These are phyloP conservation scores for Ophiocordyceps sinensis DNA, from an alignment of 2,329 filamentous ascomycete genomes.

Conservation along the genomic window DNA sequence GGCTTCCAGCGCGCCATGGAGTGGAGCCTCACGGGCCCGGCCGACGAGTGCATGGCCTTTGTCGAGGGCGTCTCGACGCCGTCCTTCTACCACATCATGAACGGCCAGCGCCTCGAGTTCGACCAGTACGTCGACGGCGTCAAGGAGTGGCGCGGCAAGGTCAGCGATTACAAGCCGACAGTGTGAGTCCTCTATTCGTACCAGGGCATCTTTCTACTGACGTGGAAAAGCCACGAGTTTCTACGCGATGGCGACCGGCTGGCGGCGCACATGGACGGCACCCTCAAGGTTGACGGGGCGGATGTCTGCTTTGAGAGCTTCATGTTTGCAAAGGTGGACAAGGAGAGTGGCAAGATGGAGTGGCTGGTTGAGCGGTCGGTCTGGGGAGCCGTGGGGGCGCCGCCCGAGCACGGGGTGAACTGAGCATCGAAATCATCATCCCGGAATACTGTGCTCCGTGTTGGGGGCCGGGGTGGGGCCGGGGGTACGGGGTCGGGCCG, in stretches of 20 bases:
- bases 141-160: background rate
- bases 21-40: background rate
- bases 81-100: background rate
- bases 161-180: background rate
- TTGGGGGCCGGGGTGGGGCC: too few relatives aligned
- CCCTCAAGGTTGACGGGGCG: background rate
- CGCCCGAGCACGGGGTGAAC: background rate
- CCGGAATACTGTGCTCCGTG: too few relatives aligned
- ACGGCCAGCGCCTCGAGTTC: background rate
- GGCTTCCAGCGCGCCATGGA: background rate
- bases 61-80: background rate
- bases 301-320: background rate
- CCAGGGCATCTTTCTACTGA: background rate
- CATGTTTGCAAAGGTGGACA: background rate
- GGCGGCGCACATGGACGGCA: background rate
- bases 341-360: background rate
- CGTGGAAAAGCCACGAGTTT: background rate
- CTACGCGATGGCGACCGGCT: background rate
- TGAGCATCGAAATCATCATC: too few relatives aligned
- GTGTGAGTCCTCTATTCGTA: too few relatives aligned
- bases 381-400: background rate
- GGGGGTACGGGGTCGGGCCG: too few relatives aligned
- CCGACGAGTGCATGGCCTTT: background rate
- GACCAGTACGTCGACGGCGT: background rate
- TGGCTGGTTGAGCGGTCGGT: background rate